Conservation (phyloP, 2,329 filamentous ascomycete species). For the Diplodia mutila region DNA sequence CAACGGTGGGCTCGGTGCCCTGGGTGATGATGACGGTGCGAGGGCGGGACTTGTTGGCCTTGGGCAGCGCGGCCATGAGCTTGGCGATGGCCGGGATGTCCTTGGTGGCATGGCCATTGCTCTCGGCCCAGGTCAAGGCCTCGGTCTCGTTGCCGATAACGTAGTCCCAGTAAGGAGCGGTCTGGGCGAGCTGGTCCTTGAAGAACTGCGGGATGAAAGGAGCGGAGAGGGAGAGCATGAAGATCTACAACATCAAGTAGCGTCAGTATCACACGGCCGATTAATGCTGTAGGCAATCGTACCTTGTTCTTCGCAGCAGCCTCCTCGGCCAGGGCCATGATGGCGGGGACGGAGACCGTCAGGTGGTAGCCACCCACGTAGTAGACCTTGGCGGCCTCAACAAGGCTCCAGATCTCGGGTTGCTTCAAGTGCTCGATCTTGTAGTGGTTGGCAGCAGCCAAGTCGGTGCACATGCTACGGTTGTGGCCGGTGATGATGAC, state of each 20-base stretch:
- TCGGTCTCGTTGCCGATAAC: constrained; percentile 97
- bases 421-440: constrained; percentile 90
- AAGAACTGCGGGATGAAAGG: constrained; percentile 98
- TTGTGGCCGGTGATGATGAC: constrained; percentile 97
- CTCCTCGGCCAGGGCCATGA: constrained; percentile 87
- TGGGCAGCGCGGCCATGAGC: constrained; percentile 83
- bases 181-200: constrained; percentile 89
- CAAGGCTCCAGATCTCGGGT: constrained; percentile 88
- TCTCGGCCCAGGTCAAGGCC: constrained; percentile 83
- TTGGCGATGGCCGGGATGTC: constrained; percentile 85
- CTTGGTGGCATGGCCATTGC: constrained; percentile 72
- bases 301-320: constrained; percentile 87
- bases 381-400: constrained; percentile 84
- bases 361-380: constrained; percentile 97
- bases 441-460: constrained; percentile 96
- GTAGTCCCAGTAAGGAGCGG: constrained; percentile 91
- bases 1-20: constrained; percentile 86
- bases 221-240: constrained; percentile 88
- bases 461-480: constrained; percentile 91
- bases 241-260: constrained; percentile 51
- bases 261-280: constrained; percentile 56
- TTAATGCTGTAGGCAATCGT: constrained; percentile 50
- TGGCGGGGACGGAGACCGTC: constrained; percentile 90
- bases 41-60: constrained; percentile 84
- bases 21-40: constrained; percentile 92